These are phyloP conservation scores for Aspergillus neotritici DNA, from an alignment of 2,329 filamentous ascomycete species.

Conservation along the genomic window DNA sequence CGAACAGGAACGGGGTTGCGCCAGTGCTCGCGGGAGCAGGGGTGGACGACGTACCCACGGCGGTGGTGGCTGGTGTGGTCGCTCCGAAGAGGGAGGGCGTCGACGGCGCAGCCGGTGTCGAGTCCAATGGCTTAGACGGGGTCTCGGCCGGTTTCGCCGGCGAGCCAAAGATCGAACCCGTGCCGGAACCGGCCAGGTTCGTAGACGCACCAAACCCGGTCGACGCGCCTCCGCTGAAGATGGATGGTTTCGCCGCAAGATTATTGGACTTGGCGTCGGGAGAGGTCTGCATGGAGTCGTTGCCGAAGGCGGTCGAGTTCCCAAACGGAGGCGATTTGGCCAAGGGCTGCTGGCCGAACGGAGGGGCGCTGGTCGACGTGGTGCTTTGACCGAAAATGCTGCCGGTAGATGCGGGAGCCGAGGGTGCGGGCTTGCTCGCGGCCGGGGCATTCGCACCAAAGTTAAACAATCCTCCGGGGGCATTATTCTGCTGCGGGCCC, in stretches of 20 bases:
- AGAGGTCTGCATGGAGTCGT: conserved; percentile 32
- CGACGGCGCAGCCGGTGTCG: conserved; percentile 14
- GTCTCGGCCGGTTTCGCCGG: conserved; percentile 15
- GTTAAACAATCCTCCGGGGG: conserved; percentile 15
- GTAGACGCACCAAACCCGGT: conserved; percentile 16
- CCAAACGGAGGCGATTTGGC: conserved; percentile 23
- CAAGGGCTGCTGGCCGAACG: conserved; percentile 19
- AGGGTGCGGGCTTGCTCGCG: conserved; percentile 11
- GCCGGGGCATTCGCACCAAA: conserved; percentile 9
- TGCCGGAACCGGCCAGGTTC: conserved; percentile 12
- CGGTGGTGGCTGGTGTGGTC: conserved; percentile 15
- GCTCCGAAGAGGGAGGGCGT: conserved; percentile 27
- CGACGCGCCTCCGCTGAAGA: conserved; percentile 16
- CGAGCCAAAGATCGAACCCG: conserved; percentile 14
- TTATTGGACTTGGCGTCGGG: conserved; percentile 23
- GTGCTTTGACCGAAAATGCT: conserved; percentile 19
- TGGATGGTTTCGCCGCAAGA: conserved; percentile 13
- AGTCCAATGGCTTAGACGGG: conserved; percentile 20
- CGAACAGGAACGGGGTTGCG: conserved; percentile 16
- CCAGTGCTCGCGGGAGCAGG: conserved; percentile 6
- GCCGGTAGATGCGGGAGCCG: conserved; percentile 14
- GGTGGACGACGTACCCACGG: conserved; percentile 12
- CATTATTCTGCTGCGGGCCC: conserved; percentile 9
- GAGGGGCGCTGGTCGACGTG: conserved; percentile 11
- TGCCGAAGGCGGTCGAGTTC: conserved; percentile 19